Conservation (phyloP, 108 stramenopile genomes). For the Conticribra guillardii region DNA sequence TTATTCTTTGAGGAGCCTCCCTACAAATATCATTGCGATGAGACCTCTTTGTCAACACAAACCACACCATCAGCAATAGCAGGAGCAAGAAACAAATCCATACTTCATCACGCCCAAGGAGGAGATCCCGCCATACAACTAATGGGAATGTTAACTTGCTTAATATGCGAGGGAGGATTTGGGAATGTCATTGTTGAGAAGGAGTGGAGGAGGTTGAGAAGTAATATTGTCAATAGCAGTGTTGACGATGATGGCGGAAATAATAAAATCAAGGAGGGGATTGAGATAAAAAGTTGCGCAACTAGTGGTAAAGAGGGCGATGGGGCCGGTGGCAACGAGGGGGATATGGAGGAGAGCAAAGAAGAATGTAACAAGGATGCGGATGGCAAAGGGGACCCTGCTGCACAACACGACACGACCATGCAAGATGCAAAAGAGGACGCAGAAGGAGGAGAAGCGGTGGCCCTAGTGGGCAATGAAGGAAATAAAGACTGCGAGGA, state of each 20-base stretch:
- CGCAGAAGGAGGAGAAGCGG: too few species aligned
- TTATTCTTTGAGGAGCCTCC: slow-evolving; percentile 29
- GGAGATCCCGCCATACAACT: slow-evolving; percentile 48
- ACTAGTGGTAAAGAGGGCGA: background rate
- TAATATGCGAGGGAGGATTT: slow-evolving; percentile 44
- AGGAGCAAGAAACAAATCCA: too few species aligned
- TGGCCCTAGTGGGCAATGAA: too few species aligned
- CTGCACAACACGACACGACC: too few species aligned
- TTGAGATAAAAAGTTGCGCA: too few species aligned
- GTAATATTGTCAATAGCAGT: too few species aligned
- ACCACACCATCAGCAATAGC: background rate
- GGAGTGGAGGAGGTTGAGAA: slow-evolving; percentile 5
- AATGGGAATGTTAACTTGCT: slow-evolving; percentile 34
- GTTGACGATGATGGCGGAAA: too few species aligned
- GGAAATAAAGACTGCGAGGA: background rate
- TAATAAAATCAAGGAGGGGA: too few species aligned
- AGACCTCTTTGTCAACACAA: background rate
- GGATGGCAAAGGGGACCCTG: too few species aligned
- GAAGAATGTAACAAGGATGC: too few species aligned
- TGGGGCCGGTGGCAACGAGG: background rate
- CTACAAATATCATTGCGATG: slow-evolving; percentile 5
- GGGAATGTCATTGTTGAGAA: slow-evolving; percentile 27
- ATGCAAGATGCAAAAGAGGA: too few species aligned
- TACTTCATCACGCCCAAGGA: slow-evolving; percentile 14
- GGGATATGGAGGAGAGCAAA: background rate